Evolutionary conservation across 2,329 filamentous ascomycete species (phyloP).

Genomic region (Lachnellula willkommii): DNA sequence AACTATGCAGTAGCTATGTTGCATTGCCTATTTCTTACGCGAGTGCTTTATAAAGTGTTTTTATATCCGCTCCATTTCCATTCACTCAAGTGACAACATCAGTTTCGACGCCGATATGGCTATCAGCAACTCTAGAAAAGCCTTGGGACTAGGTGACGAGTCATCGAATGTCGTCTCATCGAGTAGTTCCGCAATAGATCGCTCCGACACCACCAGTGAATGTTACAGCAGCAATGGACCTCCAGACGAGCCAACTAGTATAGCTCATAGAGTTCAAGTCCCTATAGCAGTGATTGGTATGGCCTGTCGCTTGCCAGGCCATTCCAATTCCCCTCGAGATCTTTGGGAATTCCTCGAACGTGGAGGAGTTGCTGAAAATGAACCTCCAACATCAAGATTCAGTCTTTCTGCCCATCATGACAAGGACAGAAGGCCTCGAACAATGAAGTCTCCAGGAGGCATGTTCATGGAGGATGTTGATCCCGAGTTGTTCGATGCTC

Average conservation of each 20-base stretch:
- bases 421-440: constrained; percentile 56
- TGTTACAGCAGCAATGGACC: not conserved
- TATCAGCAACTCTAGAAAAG: no score
- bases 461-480: constrained; percentile 43
- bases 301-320: constrained; percentile 36
- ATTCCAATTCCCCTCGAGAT: constrained; percentile 26
- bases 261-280: constrained; percentile 14
- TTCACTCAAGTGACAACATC: no score
- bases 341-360: constrained; percentile 49
- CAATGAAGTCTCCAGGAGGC: constrained; percentile 70
- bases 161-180: no score
- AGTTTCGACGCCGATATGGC: no score
- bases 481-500: constrained; percentile 34
- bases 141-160: no score
- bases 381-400: constrained; percentile 60
- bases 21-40: no score
- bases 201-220: no score
- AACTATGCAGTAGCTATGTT: no score
- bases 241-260: constrained; percentile 1
- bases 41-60: no score
- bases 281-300: constrained; percentile 38
- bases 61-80: no score
- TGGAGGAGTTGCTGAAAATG: constrained; percentile 63
- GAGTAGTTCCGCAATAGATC: no score
- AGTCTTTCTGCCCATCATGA: constrained; percentile 65